These are phyloP conservation scores for Gracilaria domingensis DNA, from an alignment of 23 red algal genomes.

Conservation along the genomic window DNA sequence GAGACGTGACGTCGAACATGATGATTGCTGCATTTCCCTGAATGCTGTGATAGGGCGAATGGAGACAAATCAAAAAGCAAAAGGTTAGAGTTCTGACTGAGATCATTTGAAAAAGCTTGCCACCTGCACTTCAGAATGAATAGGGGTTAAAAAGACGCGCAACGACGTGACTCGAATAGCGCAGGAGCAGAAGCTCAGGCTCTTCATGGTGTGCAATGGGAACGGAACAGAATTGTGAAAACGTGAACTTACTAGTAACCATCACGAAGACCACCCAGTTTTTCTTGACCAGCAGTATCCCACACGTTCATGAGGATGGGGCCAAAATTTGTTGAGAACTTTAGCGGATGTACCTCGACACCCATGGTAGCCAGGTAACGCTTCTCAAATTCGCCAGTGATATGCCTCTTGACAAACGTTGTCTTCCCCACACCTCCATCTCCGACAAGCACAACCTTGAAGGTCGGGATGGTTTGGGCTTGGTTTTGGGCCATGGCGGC, in stretches of 20 bases:
- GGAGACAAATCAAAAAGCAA: neutral
- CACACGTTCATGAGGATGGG: slow-evolving; percentile 97
- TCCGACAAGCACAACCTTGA: slow-evolving; percentile 99
- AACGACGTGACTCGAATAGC: slow-evolving; percentile 29
- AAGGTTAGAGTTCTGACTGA: neutral
- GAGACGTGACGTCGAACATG: slow-evolving; percentile 99
- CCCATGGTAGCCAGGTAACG: slow-evolving; percentile 97
- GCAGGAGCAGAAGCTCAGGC: slow-evolving; percentile 5
- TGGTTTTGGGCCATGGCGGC: slow-evolving; percentile 15
- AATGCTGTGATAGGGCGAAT: slow-evolving; percentile 59
- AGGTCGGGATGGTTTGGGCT: slow-evolving; percentile 55
- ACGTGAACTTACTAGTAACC: slow-evolving; percentile 96
- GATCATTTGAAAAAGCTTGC: neutral
- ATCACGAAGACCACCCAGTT: slow-evolving; percentile 98
- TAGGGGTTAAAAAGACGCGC: slow-evolving; percentile 56
- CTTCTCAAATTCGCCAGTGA: slow-evolving; percentile 99
- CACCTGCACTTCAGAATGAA: slow-evolving; percentile 64
- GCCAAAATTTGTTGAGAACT: slow-evolving; percentile 98
- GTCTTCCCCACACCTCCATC: slow-evolving; percentile 99
- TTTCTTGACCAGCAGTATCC: slow-evolving; percentile 99
- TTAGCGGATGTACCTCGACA: slow-evolving; percentile 98
- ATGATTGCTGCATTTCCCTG: slow-evolving; percentile 98
- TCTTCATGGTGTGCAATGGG: neutral
- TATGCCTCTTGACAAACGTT: slow-evolving; percentile 99
- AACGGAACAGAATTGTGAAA: neutral